Evolutionary conservation across 2,329 filamentous ascomycete species (phyloP), one percentile per base, ranked within the genome.

Genomic region (Ophiosphaerella narmari): DNA sequence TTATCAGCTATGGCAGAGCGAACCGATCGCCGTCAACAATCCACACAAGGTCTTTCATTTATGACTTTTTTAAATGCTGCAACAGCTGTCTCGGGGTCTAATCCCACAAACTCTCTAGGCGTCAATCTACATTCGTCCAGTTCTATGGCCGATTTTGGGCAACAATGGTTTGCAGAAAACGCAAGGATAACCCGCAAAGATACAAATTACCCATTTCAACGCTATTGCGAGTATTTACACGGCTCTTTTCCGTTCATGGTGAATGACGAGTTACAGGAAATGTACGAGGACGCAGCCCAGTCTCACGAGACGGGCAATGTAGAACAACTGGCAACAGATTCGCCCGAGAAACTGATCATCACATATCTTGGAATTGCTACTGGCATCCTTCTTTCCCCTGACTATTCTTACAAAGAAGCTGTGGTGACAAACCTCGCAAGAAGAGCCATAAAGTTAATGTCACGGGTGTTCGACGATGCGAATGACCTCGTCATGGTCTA

Each of bases 1-100:
- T 45, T 57, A n/a, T 39, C 47, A 18, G 54, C 54, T 13, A 57
- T 57, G 54, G 54, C 54, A 6, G 51, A 57, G 26, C 47, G 43
- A 14, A 54, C 54, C 7, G 54, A 57, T 29, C 40, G 35, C 5
- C 42, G 47, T 7, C 38, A 31, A 9, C 44, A 42, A 8, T 34
- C 46, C 11, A 50, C 23, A 21, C 23, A 43, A 33, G 43, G 46
- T 9, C 50, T 57, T 12, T 54, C 52, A 2, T 51, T 48, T 35
- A 13, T 51, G 13, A 47, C 45, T 12, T 37, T 53, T 14, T 16
- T 53, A 4, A 39, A 42, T 39, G 49, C 53, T 14, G 53, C 52
- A 7, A 51, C 34, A 5, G 38, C 33, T 21, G 39, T 51, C 14
- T 32, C 23, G 12, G 48, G 48, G 11, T 34, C 48, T 6, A 42